These are phyloP conservation scores for Colletotrichum cereale DNA, from an alignment of 2,329 filamentous ascomycete species.

Conservation along the genomic window DNA sequence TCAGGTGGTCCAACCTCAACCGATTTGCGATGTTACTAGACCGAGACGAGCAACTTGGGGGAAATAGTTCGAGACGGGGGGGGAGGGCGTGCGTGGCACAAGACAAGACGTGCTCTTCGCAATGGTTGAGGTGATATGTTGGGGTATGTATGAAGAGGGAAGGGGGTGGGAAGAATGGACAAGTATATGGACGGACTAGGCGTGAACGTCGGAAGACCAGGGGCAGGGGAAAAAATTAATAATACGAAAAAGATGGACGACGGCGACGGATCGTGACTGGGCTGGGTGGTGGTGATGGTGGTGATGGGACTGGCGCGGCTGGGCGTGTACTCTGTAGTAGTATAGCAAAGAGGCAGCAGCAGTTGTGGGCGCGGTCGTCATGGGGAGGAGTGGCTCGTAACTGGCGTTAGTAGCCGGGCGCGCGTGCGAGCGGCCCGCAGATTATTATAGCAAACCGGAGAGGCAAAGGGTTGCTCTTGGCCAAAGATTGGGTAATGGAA, in stretches of 20 bases:
- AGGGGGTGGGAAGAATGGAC: background rate
- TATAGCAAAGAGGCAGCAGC: constrained; percentile 21
- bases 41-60: constrained; percentile 39
- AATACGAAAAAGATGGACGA: no score
- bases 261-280: constrained; percentile 16
- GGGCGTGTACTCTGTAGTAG: no score
- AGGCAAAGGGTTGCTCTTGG: constrained; percentile 41
- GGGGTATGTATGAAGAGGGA: background rate
- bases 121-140: constrained; percentile 40
- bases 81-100: constrained; percentile 43
- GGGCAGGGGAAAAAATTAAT: background rate
- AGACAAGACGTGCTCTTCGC: constrained; percentile 40
- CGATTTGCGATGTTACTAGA: constrained; percentile 42
- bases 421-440: constrained; percentile 40
- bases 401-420: constrained; percentile 21
- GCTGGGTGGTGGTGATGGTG: background rate
- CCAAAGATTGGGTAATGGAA: constrained; percentile 63
- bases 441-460: constrained; percentile 40
- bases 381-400: constrained; percentile 23
- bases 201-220: constrained; percentile 16
- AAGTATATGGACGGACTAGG: constrained; percentile 4
- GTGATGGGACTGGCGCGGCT: background rate
- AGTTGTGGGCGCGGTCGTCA: constrained; percentile 23
- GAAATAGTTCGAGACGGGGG: constrained; percentile 1
- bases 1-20: constrained; percentile 40